A percentile compares a stretch with the other conserved stretches of the same genome.
Conservation (phyloP, 2,329 filamentous ascomycete genomes). For the Aspergillus sp. region DNA sequence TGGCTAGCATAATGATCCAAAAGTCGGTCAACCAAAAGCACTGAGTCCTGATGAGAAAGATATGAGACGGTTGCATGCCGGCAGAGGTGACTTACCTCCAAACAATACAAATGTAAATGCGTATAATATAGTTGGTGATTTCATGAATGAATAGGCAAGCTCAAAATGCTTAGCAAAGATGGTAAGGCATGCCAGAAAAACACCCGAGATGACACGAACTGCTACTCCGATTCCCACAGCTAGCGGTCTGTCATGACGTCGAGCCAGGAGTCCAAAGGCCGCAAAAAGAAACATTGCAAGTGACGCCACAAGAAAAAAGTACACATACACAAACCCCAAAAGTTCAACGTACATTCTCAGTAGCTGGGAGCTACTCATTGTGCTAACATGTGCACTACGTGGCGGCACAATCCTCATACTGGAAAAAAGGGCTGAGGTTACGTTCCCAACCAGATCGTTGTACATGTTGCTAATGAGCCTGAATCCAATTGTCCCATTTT, state of each 20-base stretch:
- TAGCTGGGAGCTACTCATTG: conserved; percentile 30
- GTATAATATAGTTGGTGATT: conserved; percentile 39
- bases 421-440: conserved; percentile 41
- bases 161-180: conserved; percentile 33
- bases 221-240: conserved; percentile 26
- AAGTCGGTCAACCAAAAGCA: conserved; percentile 36
- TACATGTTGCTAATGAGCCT: conserved; percentile 28
- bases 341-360: conserved; percentile 39
- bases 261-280: conserved; percentile 30
- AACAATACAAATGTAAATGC: conserved; percentile 33
- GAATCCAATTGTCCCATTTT: conserved; percentile 17
- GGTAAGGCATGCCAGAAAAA: conserved; percentile 28
- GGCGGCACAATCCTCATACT: conserved; percentile 40
- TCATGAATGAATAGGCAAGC: conserved; percentile 41
- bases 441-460: conserved; percentile 38
- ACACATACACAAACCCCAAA: conserved; percentile 41
- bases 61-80: background rate
- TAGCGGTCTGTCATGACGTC: conserved; percentile 24
- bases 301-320: conserved; percentile 39
- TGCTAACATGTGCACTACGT: conserved; percentile 25
- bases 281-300: conserved; percentile 39
- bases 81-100: conserved; percentile 24
- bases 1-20: conserved; percentile 28
- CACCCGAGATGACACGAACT: conserved; percentile 30
- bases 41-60: conserved; percentile 22